Evolutionary conservation across 768 basidiomycete genomes (phyloP), one percentile per base, ranked within the genome.

Genomic region (Lentinula lateritia): DNA sequence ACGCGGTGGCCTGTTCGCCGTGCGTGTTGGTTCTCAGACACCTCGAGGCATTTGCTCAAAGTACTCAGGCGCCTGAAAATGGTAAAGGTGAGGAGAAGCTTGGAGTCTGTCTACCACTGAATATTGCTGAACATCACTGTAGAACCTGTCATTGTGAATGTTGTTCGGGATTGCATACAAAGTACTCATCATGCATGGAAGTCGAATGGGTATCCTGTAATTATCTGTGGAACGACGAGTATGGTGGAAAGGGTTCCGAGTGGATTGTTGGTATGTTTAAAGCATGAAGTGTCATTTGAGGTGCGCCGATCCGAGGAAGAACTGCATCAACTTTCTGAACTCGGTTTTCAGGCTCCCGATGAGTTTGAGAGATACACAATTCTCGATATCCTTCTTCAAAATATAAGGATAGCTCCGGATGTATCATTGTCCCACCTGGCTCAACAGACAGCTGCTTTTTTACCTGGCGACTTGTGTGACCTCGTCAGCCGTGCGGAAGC

Each of bases 371-470:
- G 97, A 46, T 72, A 82, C 43, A 78, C 77, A 57, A 85, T 93
- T 43, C 76, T 96, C 28, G 64, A 70, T 4, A 75, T 73, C 38
- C 66, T 85, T 23, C 70, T 88, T 5, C 62, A 69, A 2, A 71
- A 73, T 10, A 70, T 71, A 28, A 53, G 64, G 0, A 67, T 95
- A 38, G 83, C 87, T 0, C 82, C 90, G 0, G 97, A 99, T 73
- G 87, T 97, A 2, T 88, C 89, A 7, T 61, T 96, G n/a, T 71
- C 75, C 39, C 71, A 74, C 5, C 66, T 98, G 3, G 93, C 97
- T 4, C 83, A 84, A 2, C 92, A 96, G 69, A 96, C 95, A 3
- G 97, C 97, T 15, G 95, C 95, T 2, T 76, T 99, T 6, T 86
- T 93, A 32, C 90, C 93, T 2, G 83, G 78, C 13, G 97, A 98